Conservation (phyloP, 192 early-diverging fungal genomes). For the Allomyces arbusculus region DNA sequence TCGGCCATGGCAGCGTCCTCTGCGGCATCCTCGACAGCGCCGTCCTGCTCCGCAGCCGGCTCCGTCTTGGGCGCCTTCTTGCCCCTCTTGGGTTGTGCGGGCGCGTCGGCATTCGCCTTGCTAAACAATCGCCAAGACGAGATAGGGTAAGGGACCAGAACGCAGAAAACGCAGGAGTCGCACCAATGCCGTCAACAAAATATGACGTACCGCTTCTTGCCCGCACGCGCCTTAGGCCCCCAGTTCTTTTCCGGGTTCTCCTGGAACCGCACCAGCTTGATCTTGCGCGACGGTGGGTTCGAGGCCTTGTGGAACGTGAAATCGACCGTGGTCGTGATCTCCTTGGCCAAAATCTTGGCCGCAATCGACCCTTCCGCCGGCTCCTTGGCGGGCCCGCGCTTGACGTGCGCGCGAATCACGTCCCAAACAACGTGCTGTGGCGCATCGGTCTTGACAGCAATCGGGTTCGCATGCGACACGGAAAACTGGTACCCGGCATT, state of each 20-base stretch:
- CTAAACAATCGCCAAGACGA: no score
- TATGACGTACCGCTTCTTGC: background rate
- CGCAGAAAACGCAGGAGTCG: no score
- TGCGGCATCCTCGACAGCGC: no score
- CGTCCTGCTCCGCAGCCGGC: no score
- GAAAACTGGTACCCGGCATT: conserved; percentile 79
- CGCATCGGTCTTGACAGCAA: conserved; percentile 83
- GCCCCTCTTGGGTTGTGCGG: no score
- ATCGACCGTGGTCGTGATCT: conserved; percentile 22
- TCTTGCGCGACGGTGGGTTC: conserved; percentile 49
- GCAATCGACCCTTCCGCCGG: conserved; percentile 44
- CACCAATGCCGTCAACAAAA: no score
- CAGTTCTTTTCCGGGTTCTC: conserved; percentile 88
- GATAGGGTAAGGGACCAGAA: no score
- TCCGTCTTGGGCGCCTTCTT: no score
- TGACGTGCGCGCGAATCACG: conserved; percentile 50
- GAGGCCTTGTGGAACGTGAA: conserved; percentile 55
- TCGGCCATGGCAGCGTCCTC: no score
- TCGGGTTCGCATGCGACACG: conserved; percentile 53
- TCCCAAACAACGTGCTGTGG: conserved; percentile 78
- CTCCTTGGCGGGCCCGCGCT: conserved; percentile 41
- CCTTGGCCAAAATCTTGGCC: conserved; percentile 31
- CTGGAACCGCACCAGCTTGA: conserved; percentile 80
- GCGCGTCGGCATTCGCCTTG: no score
- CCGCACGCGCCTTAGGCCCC: conserved; percentile 74